Evolutionary conservation across 495 filamentous ascomycete species (phyloP).

Genomic region (Penicillium argentinense): DNA sequence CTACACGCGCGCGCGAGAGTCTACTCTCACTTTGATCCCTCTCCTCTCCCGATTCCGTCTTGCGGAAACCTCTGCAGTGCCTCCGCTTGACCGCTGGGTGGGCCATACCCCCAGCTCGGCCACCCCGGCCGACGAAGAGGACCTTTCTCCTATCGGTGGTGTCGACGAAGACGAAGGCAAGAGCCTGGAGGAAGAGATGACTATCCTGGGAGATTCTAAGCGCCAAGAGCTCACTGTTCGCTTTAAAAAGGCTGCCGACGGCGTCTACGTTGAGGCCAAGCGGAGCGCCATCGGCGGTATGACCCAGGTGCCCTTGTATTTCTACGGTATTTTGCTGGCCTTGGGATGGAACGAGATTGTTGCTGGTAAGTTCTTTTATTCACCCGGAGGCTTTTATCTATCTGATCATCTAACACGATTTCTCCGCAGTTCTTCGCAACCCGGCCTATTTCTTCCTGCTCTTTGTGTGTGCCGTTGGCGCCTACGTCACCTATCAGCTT

Average conservation of each 20-base stretch:
- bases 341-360: constrained; percentile 97
- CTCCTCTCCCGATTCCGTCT: constrained; percentile 83
- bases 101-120: constrained; percentile 74
- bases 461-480: constrained; percentile 68
- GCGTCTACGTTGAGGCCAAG: constrained; percentile 96
- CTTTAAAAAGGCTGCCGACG: constrained; percentile 97
- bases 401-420: constrained; percentile 11
- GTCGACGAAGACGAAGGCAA: constrained; percentile 91
- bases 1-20: constrained; percentile 88
- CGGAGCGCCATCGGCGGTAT: constrained; percentile 93
- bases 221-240: constrained; percentile 84
- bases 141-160: constrained; percentile 79
- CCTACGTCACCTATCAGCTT: constrained; percentile 86
- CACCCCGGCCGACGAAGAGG: constrained; percentile 83
- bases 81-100: constrained; percentile 78
- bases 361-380: constrained; percentile 62
- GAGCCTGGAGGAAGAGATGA: constrained; percentile 93
- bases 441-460: constrained; percentile 89
- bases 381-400: neutral
- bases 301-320: constrained; percentile 90
- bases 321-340: constrained; percentile 83
- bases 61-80: constrained; percentile 64
- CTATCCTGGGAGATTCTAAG: constrained; percentile 84
- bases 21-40: constrained; percentile 85
- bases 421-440: constrained; percentile 74